Evolutionary conservation across 352 stramenopile genomes (phyloP).

Genomic region (Globisporangium nunn): DNA sequence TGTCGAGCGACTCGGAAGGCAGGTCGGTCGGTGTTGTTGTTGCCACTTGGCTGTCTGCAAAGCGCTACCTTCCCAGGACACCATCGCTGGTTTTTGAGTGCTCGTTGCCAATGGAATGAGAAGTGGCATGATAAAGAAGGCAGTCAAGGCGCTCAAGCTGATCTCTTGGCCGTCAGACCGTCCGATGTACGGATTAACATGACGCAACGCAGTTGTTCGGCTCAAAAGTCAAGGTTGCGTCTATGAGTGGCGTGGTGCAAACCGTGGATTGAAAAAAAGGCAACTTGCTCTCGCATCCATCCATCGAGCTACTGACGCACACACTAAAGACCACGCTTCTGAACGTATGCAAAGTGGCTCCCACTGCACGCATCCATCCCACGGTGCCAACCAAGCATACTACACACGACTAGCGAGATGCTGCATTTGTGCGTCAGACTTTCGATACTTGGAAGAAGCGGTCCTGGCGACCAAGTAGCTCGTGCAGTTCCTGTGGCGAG

Average conservation of each 20-base stretch:
- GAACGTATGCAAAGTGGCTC: background rate
- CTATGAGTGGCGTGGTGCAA: background rate
- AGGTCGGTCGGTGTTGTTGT: background rate
- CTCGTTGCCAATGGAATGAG: background rate
- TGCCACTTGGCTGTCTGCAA: background rate
- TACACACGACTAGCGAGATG: background rate
- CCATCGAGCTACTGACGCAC: background rate
- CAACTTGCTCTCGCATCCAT: background rate
- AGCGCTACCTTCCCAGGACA: background rate
- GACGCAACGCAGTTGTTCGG: background rate
- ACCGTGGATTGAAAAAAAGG: conserved; percentile 2
- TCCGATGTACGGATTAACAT: background rate
- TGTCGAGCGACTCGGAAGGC: background rate
- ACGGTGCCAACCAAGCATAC: background rate
- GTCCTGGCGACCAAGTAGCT: conserved; percentile 47
- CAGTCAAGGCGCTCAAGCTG: background rate
- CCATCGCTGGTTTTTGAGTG: background rate
- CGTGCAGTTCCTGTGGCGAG: conserved; percentile 42
- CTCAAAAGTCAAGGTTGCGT: background rate
- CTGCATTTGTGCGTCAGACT: conserved; percentile 17
- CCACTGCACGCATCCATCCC: background rate
- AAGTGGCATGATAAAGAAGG: background rate
- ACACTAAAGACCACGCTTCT: background rate
- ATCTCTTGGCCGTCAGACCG: background rate
- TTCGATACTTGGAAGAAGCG: conserved; percentile 31